Conservation (phyloP, 1,139 yeast species). For the Protomyces macrosporus region DNA sequence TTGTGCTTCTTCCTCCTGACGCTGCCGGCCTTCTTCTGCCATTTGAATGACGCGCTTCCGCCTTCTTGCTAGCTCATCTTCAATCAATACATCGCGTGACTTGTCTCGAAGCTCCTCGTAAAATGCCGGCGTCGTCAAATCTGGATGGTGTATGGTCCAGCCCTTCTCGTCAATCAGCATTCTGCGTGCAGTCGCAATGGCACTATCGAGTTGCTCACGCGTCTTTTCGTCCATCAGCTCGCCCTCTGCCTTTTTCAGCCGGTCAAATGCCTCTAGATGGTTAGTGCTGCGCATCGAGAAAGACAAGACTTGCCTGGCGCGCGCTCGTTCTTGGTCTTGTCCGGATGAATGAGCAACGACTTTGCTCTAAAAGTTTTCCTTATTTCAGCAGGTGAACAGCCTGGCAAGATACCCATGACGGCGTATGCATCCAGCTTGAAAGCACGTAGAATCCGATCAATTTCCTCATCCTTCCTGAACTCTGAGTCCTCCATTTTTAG, state of each 20-base stretch:
- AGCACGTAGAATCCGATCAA: slow-evolving; percentile 49
- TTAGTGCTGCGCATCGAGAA: slow-evolving; percentile 31
- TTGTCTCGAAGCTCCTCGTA: slow-evolving; percentile 42
- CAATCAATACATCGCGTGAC: slow-evolving; percentile 45
- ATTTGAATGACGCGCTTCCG: slow-evolving; percentile 41
- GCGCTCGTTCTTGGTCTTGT: slow-evolving; percentile 48
- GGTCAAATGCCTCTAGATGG: slow-evolving; percentile 59
- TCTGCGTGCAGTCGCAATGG: slow-evolving; percentile 45
- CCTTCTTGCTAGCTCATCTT: slow-evolving; percentile 44
- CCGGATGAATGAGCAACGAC: slow-evolving; percentile 65
- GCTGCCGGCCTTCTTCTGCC: slow-evolving; percentile 43
- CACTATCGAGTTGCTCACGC: slow-evolving; percentile 42
- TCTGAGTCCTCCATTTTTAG: slow-evolving; percentile 21
- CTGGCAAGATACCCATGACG: slow-evolving; percentile 53
- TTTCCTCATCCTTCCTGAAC: slow-evolving; percentile 48
- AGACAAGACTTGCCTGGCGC: slow-evolving; percentile 4
- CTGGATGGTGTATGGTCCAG: slow-evolving; percentile 43
- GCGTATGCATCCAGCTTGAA: slow-evolving; percentile 53
- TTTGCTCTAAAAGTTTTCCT: slow-evolving; percentile 53
- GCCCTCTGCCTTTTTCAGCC: slow-evolving; percentile 43
- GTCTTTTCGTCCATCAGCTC: slow-evolving; percentile 39
- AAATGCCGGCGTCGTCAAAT: slow-evolving; percentile 42
- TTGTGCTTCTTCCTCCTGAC: slow-evolving; percentile 40
- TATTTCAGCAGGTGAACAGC: slow-evolving; percentile 42
- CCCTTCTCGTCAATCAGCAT: slow-evolving; percentile 46